Percentiles rank a stretch among this genome's conserved stretches.
phyloP scores from a whole-genome alignment of 176 grass and related monocot genomes.

The Carex kokanica region DNA sequence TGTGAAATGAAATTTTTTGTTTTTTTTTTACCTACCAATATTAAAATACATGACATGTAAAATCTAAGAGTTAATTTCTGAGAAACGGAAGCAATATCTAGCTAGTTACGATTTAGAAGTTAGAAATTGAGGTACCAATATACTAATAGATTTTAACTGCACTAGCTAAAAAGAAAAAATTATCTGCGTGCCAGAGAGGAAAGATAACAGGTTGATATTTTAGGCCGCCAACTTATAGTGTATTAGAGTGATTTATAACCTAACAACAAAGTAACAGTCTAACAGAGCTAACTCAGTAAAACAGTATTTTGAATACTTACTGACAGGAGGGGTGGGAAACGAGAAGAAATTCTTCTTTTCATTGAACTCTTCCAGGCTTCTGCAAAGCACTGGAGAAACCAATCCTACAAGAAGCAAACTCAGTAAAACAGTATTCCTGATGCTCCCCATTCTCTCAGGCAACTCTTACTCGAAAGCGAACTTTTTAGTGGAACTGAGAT shows the following conservation, averaged over 20 bases:
- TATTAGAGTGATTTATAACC: background rate
- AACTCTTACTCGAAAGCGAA: background rate
- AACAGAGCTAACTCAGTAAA: background rate
- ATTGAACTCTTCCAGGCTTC: conserved; percentile 49
- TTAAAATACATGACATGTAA: background rate
- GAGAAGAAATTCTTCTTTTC: conserved; percentile 47
- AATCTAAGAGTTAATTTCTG: background rate
- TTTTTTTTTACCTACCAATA: background rate
- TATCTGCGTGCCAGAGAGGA: background rate
- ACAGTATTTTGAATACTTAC: conserved; percentile 24
- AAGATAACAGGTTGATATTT: background rate
- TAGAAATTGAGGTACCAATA: background rate
- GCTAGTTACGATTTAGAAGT: background rate
- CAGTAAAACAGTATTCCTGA: conserved; percentile 43
- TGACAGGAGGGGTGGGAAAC: background rate
- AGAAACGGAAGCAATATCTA: background rate
- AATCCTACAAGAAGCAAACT: conserved; percentile 51
- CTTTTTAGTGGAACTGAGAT: conserved; percentile 22
- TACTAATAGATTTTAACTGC: background rate
- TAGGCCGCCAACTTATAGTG: background rate
- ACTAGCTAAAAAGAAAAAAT: background rate
- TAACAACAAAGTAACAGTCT: background rate
- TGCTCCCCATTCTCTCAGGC: conserved; percentile 37
- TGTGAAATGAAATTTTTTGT: background rate
- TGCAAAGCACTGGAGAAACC: conserved; percentile 43